Conservation (phyloP, 768 basidiomycete species). For the Collybiopsis luxurians region DNA sequence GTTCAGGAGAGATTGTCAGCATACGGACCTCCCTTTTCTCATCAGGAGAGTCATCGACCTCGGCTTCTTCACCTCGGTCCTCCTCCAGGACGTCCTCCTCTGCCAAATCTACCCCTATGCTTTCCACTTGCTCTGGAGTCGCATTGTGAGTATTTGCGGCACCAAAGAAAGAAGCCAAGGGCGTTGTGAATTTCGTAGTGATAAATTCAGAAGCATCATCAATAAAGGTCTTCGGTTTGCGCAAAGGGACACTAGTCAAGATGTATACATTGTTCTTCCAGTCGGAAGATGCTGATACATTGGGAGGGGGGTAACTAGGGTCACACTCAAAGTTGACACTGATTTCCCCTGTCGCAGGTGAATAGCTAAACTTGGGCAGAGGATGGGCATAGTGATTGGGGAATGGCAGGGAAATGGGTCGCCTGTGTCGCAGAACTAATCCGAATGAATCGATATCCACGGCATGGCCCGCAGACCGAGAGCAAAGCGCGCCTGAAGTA, state of each 20-base stretch:
- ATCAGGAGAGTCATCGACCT: constrained; percentile 72
- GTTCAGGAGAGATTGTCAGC: constrained; percentile 44
- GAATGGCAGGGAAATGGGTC: constrained; percentile 73
- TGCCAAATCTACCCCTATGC: constrained; percentile 64
- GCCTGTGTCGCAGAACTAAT: constrained; percentile 72
- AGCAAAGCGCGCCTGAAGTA: constrained; percentile 71
- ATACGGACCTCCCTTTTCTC: constrained; percentile 52
- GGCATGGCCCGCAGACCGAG: constrained; percentile 77
- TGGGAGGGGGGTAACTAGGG: constrained; percentile 53
- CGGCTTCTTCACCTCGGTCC: constrained; percentile 75
- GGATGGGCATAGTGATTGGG: constrained; percentile 79
- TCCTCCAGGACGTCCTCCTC: constrained; percentile 81
- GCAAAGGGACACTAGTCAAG: constrained; percentile 62
- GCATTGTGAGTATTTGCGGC: constrained; percentile 33
- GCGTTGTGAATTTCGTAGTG: constrained; percentile 55
- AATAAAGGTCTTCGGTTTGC: constrained; percentile 65
- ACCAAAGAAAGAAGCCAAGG: constrained; percentile 53
- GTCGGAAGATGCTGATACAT: constrained; percentile 30
- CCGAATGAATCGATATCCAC: constrained; percentile 60
- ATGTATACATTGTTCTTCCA: constrained; percentile 65
- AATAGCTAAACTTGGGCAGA: constrained; percentile 67
- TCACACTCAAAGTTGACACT: constrained; percentile 58
- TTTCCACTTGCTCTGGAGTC: constrained; percentile 67
- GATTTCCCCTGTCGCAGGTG: constrained; percentile 53
- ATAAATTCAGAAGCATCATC: constrained; percentile 71